Base-by-base conservation (phyloP, 352 stramenopile species). In the Phytophthora tentaculata region DNA sequence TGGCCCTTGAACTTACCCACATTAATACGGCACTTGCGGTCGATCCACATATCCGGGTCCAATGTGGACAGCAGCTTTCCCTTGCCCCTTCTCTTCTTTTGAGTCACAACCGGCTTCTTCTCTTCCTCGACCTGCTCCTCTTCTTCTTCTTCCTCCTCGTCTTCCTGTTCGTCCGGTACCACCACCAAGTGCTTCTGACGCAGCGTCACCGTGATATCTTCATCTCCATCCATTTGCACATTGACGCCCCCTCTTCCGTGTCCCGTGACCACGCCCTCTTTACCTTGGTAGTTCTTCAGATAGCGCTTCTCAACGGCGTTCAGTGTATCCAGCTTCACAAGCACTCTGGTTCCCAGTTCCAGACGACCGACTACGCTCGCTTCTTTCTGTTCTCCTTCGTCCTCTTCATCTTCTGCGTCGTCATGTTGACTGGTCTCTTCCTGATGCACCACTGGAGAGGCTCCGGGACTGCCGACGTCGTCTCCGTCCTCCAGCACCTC, bases 31-130 rank as follows among this genome's bases (percentile, higher is more conserved):
- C 88, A 94, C 45, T 86, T 84, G 48, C 89, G 89, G 47, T 92
- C 86, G 24, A 96, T 94, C 89, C 89, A 96, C 86, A 96, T 92
- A 20, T 96, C 89, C 1, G 89, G 88, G 41, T 96, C 89, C 32
- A 96, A 53, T 57, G 86, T 78, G 0, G 88, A 95, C 1, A 96
- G 72, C 17, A 96, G 61, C 54, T 89, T 80, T 6, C 82, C 77
- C 35, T 89, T 92, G 9, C 73, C 69, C 22, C 69, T 69, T 64
- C 50, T 56, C 47, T 69, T 76, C 32, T 67, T 72, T 6, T 65
- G 49, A 2, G 41, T 20, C 10, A 52, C 47, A 17, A 23, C 44
- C 17, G 48, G 50, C 28, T 68, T 70, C 64, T 77, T 79, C 43
- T 61, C 62, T 28, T 83, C 64, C 6, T 68, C 72, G 8, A 52